Evolutionary conservation across 306 rosid genomes (phyloP).

Genomic region (Hylodesmum podocarpum): DNA sequence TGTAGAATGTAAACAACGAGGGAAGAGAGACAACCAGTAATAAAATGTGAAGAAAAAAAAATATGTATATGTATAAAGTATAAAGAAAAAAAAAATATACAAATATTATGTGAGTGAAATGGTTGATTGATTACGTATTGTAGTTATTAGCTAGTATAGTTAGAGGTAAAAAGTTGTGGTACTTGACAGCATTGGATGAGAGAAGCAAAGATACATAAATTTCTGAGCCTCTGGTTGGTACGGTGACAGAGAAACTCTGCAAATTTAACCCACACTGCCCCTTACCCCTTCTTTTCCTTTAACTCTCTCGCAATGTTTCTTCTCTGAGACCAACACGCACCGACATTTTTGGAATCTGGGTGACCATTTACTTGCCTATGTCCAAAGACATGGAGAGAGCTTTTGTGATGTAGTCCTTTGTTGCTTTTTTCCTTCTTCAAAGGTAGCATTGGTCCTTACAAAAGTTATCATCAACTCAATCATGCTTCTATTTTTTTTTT

Average conservation of each 20-base stretch:
- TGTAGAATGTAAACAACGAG: no score
- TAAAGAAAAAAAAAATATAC: no score
- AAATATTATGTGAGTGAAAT: no score
- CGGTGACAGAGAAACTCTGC: conserved; percentile 31
- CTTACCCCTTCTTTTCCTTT: conserved; percentile 35
- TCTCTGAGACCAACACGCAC: conserved; percentile 40
- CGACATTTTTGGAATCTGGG: conserved; percentile 46
- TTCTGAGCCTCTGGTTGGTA: conserved; percentile 56
- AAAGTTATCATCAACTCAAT: conserved; percentile 45
- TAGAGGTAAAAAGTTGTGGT: no score
- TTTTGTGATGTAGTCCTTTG: conserved; percentile 31
- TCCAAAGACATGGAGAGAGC: conserved; percentile 45
- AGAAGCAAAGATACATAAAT: conserved; percentile 52
- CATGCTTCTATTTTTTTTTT: conserved; percentile 37
- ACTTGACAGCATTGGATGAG: conserved; percentile 40
- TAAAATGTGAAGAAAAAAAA: no score
- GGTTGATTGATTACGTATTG: no score
- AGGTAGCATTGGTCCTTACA: conserved; percentile 59
- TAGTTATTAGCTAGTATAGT: no score
- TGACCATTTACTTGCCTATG: conserved; percentile 42
- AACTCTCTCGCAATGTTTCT: conserved; percentile 36
- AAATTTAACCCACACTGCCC: conserved; percentile 37
- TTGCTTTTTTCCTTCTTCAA: conserved; percentile 64
- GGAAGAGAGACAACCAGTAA: no score
- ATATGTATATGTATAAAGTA: no score